A percentile compares a stretch with the other conserved stretches of the same genome.
Conservation (phyloP, 495 filamentous ascomycete species). For the Bryoglossum gracile region DNA sequence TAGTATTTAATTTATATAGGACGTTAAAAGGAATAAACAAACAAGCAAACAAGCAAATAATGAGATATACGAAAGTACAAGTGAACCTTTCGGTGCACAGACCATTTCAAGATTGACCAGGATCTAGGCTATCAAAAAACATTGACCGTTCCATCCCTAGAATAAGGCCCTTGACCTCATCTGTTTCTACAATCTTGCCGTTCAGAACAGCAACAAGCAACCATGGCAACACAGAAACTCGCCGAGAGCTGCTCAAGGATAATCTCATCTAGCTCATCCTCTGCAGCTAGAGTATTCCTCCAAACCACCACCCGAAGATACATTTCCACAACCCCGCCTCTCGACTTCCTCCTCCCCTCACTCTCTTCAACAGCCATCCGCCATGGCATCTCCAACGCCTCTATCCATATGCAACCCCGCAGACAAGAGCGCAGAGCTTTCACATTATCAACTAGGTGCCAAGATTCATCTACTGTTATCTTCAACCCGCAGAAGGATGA, state of each 20-base stretch:
- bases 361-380: not conserved
- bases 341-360: constrained; percentile 24
- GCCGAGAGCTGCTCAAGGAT: constrained; percentile 14
- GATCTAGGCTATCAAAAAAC: no score
- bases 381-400: not conserved
- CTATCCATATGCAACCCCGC: not conserved
- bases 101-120: no score
- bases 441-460: constrained; percentile 5
- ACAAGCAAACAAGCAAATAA: no score
- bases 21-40: no score
- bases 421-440: constrained; percentile 5
- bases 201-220: not conserved
- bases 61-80: no score
- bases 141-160: no score
- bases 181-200: no score
- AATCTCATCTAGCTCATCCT: constrained; percentile 5
- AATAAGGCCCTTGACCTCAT: no score
- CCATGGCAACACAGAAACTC: constrained; percentile 20
- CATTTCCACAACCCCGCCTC: constrained; percentile 11
- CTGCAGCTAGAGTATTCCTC: constrained; percentile 18
- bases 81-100: no score
- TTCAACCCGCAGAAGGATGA: constrained; percentile 64
- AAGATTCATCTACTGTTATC: constrained; percentile 14
- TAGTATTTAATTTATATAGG: no score
- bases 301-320: constrained; percentile 17